Evolutionary conservation across 345 rosid species (phyloP), one percentile per base, ranked within the genome.

Genomic region (Camelina hispida): DNA sequence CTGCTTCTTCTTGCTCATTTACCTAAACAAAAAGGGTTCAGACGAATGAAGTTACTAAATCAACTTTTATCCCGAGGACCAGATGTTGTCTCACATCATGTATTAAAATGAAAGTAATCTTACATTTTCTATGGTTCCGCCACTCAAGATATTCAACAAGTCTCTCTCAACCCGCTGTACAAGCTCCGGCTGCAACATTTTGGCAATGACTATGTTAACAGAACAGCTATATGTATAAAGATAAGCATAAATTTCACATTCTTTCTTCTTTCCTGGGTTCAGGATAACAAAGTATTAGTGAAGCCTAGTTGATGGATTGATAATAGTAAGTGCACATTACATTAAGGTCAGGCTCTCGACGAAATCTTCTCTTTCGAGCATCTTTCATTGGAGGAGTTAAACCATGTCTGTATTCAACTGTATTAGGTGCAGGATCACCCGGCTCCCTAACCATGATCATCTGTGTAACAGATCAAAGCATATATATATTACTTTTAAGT

Each of bases 381-480:
- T 96, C 99, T 80, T 96, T 89, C 97, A 89, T 86, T 15, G 98
- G 97, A 82, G 99, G 93, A 50, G 98, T 89, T 67, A 96, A 80
- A 76, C 99, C 99, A 78, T 93, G 99, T 65, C 93, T 89, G 80
- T 88, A 89, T 80, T 92, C 97, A 80, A 87, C 82, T 32, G 81
- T 85, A 74, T 84, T 97, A 35, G 96, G 91, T 37, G 93, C 87
- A 34, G 86, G 80, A 76, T 93, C 99, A 75, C 85, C 88, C 0
- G 83, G 81, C 52, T 91, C 99, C 80, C 98, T 89, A 75, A 96
- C 96, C 98, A 96, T 79, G 72, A 96, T 85, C 96, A 96, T 93
- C 99, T 96, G 66, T 17, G 80, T 22, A 50, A 42, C 32, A 69
- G 58, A 23, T 11, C 23, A 43, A 62, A 63, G 14, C 77, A 25